These are phyloP conservation scores for Phytomonas francai DNA, from an alignment of 208 protist species.

Conservation along the genomic window DNA sequence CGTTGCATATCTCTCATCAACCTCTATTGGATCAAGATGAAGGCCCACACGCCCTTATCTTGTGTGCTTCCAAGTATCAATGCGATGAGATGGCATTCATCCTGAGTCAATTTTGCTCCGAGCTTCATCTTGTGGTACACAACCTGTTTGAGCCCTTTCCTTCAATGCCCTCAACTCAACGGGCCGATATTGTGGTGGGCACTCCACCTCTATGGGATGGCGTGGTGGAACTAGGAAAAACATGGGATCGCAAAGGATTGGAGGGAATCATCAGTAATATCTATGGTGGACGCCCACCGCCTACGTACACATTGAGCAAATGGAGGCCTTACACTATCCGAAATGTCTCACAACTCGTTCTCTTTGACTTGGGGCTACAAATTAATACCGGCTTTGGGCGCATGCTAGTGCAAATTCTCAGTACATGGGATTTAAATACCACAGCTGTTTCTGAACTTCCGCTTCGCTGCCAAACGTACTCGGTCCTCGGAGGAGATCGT, in stretches of 20 bases:
- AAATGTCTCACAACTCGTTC: constrained; percentile 41
- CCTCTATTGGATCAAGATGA: constrained; percentile 48
- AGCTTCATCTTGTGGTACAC: constrained; percentile 71
- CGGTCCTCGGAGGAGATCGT: constrained; percentile 20
- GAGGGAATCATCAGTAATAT: constrained; percentile 48
- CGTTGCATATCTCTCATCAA: constrained; percentile 46
- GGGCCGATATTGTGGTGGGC: constrained; percentile 67
- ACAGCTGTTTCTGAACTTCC: constrained; percentile 5
- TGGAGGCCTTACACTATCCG: constrained; percentile 55
- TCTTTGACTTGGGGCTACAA: constrained; percentile 61
- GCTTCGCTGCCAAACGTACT: constrained; percentile 21
- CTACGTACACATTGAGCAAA: constrained; percentile 39
- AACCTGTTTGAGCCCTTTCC: constrained; percentile 72
- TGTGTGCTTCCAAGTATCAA: constrained; percentile 68
- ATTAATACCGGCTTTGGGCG: constrained; percentile 34
- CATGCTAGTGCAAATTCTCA: constrained; percentile 16
- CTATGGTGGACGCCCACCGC: constrained; percentile 18
- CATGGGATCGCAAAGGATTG: constrained; percentile 20
- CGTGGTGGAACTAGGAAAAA: constrained; percentile 19
- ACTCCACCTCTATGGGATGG: constrained; percentile 65
- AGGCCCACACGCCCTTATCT: constrained; percentile 56
- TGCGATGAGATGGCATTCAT: constrained; percentile 52
- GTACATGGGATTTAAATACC: neutral
- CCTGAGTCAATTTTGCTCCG: constrained; percentile 35
- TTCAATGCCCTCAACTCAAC: constrained; percentile 39